Percentiles rank a stretch among this genome's conserved stretches.
phyloP scores from a whole-genome alignment of 2,329 filamentous ascomycete species.

The Pseudogymnoascus sp. region DNA sequence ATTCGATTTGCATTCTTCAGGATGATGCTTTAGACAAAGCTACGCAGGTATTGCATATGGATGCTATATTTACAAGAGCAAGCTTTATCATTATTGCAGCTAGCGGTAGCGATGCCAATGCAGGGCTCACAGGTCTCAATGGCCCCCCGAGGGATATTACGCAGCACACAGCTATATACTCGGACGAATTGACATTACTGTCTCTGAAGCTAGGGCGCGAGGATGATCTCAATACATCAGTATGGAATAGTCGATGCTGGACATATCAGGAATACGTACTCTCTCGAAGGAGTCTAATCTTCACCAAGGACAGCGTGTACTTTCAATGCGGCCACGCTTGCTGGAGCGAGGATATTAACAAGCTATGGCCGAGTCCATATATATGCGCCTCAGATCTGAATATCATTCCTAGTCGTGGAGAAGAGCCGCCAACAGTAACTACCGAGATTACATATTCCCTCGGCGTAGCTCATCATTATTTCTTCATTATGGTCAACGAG shows the following conservation, averaged over 20 bases:
- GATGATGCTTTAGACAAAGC: neutral
- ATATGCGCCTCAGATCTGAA: neutral
- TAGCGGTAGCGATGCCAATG: neutral
- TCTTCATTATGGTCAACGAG: neutral
- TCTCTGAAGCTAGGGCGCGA: neutral
- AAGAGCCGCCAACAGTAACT: neutral
- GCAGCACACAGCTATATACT: neutral
- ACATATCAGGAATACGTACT: neutral
- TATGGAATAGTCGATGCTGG: neutral
- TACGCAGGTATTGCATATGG: neutral
- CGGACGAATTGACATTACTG: neutral
- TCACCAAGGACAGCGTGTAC: neutral
- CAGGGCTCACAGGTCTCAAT: neutral
- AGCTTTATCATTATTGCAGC: neutral
- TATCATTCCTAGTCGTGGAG: neutral
- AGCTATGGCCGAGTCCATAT: neutral
- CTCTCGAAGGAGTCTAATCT: neutral
- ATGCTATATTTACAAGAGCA: neutral
- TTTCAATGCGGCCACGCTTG: neutral
- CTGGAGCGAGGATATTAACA: neutral
- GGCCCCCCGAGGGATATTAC: neutral
- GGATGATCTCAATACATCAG: neutral
- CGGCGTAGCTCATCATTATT: neutral
- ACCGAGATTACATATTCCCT: neutral
- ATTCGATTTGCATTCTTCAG: neutral